Percentiles rank a stretch among this genome's conserved stretches.
phyloP scores from a whole-genome alignment of 2,329 filamentous ascomycete genomes.

The Fusarium mangiferae region DNA sequence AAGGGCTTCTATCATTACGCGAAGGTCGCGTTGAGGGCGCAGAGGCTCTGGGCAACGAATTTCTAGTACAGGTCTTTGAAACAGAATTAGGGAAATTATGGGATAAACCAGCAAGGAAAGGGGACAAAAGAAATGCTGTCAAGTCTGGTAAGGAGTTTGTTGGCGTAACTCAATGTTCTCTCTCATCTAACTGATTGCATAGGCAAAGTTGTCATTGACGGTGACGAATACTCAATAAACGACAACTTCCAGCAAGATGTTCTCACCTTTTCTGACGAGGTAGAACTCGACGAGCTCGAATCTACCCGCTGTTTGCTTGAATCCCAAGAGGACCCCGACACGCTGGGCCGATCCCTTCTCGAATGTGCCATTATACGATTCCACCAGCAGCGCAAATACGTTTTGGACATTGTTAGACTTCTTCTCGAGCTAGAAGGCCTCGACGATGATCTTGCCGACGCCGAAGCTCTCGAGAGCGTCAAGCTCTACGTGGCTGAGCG shows the following conservation, averaged over 20 bases:
- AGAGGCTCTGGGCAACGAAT: conserved; percentile 75
- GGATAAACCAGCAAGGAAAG: conserved; percentile 78
- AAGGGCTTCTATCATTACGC: conserved; percentile 81
- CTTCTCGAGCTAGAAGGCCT: conserved; percentile 73
- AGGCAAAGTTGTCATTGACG: conserved; percentile 82
- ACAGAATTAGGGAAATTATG: conserved; percentile 77
- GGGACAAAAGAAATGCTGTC: conserved; percentile 77
- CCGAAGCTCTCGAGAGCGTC: conserved; percentile 47
- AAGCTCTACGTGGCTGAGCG: conserved; percentile 50
- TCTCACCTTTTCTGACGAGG: conserved; percentile 84
- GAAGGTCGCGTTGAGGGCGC: conserved; percentile 71
- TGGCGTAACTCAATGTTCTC: conserved; percentile 6
- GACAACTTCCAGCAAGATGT: conserved; percentile 86
- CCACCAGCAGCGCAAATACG: conserved; percentile 83
- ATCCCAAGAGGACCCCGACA: conserved; percentile 74
- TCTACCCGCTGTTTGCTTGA: conserved; percentile 81
- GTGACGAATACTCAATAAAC: conserved; percentile 82
- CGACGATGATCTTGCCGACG: conserved; percentile 64
- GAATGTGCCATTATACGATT: conserved; percentile 87
- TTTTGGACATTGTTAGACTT: conserved; percentile 85
- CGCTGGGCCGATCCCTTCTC: conserved; percentile 77
- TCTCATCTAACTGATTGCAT: conserved; percentile 31
- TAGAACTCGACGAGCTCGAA: conserved; percentile 90
- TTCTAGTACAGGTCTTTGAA: conserved; percentile 77
- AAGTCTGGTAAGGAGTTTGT: conserved; percentile 66